These are phyloP conservation scores for Candida suzukii DNA, from an alignment of 805 yeast species.

Conservation along the genomic window DNA sequence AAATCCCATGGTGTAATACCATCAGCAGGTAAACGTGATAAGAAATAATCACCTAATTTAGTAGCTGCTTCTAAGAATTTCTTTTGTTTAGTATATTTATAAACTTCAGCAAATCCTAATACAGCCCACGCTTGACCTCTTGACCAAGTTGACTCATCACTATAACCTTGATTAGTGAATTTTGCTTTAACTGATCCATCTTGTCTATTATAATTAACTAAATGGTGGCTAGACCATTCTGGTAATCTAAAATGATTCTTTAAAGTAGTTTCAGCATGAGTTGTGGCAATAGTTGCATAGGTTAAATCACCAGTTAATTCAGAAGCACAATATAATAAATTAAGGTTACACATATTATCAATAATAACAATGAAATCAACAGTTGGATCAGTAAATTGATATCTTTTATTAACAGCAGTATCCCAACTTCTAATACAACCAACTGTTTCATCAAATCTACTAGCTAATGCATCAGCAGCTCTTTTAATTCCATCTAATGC, in stretches of 20 bases:
- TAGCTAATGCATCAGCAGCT: slow-evolving; percentile 22
- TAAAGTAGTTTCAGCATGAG: slow-evolving; percentile 24
- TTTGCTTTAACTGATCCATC: slow-evolving; percentile 17
- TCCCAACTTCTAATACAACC: slow-evolving; percentile 24
- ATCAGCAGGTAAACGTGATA: slow-evolving; percentile 17
- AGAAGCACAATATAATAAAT: slow-evolving; percentile 22
- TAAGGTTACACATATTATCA: slow-evolving; percentile 8
- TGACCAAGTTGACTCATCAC: slow-evolving; percentile 22
- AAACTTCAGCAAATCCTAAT: slow-evolving; percentile 21
- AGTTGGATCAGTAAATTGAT: slow-evolving; percentile 9
- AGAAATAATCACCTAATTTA: slow-evolving; percentile 17
- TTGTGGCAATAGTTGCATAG: slow-evolving; percentile 21
- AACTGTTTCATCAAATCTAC: slow-evolving; percentile 16
- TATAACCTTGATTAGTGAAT: slow-evolving; percentile 23
- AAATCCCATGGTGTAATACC: slow-evolving; percentile 23
- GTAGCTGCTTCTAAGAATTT: slow-evolving; percentile 21
- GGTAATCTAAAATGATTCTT: slow-evolving; percentile 15
- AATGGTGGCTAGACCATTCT: slow-evolving; percentile 20
- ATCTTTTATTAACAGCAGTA: slow-evolving; percentile 11
- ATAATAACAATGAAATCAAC: slow-evolving; percentile 24
- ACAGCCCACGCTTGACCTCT: slow-evolving; percentile 29
- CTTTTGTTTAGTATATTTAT: slow-evolving; percentile 17
- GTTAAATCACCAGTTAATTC: slow-evolving; percentile 18
- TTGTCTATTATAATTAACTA: slow-evolving; percentile 17
- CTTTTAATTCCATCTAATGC: slow-evolving; percentile 13